Evolutionary conservation across 192 early-diverging fungal genomes (phyloP).

Genomic region (Borealophlyctis nickersoniae): DNA sequence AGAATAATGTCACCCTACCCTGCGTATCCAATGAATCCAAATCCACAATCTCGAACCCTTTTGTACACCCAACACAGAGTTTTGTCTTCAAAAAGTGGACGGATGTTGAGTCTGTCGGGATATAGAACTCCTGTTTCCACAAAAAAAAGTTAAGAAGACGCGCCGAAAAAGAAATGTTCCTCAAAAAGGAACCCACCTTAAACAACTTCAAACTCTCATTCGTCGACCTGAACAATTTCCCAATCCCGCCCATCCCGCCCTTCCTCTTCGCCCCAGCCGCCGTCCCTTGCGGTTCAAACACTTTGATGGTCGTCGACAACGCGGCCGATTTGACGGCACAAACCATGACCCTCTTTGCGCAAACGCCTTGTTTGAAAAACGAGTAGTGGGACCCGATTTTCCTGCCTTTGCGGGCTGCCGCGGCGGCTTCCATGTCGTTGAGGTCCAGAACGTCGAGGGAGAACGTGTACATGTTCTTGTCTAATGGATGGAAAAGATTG

Average conservation of each 20-base stretch:
- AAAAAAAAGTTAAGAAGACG: constrained; percentile 8
- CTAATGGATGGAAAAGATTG: constrained; percentile 5
- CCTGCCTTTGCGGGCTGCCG: constrained; percentile 31
- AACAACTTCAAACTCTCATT: constrained; percentile 51
- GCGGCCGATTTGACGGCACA: constrained; percentile 71
- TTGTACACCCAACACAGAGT: constrained; percentile 84
- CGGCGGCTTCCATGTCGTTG: constrained; percentile 5
- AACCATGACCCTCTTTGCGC: constrained; percentile 57
- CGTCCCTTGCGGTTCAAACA: constrained; percentile 63
- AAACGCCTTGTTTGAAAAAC: constrained; percentile 69
- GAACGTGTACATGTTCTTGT: constrained; percentile 37
- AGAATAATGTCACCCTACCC: too few relatives aligned
- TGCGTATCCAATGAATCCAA: constrained; percentile 79
- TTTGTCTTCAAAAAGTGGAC: constrained; percentile 82
- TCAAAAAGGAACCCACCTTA: constrained; percentile 41
- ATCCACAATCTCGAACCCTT: constrained; percentile 94
- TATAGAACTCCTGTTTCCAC: constrained; percentile 75
- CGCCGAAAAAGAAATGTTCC: constrained; percentile 7
- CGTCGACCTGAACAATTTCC: constrained; percentile 53
- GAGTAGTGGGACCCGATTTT: constrained; percentile 62
- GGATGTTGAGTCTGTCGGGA: constrained; percentile 83
- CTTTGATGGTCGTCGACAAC: constrained; percentile 72
- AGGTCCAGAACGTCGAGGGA: constrained; percentile 22
- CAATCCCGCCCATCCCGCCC: constrained; percentile 47
- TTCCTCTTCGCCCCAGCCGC: constrained; percentile 44